Evolutionary conservation across 331 rosid species (phyloP).

Genomic region (Phaseolus coccineus): DNA sequence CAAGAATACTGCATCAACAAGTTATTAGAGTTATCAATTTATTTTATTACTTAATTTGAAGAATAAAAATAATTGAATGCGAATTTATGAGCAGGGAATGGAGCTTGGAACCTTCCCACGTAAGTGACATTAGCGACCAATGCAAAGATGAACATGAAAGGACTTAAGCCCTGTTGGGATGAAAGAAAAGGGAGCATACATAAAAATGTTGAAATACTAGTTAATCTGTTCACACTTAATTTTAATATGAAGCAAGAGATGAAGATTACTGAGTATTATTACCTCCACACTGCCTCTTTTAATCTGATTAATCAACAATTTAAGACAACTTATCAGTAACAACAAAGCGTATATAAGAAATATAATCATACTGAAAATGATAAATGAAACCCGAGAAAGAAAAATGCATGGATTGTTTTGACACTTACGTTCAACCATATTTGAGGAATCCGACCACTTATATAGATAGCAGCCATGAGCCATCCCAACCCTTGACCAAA

Average conservation of each 20-base stretch:
- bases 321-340: slow-evolving; percentile 4
- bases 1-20: slow-evolving; percentile 65
- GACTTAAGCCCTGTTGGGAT: slow-evolving; percentile 71
- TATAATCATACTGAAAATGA: neutral
- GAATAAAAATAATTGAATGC: neutral
- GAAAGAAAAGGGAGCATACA: slow-evolving; percentile 12
- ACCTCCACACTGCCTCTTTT: slow-evolving; percentile 92
- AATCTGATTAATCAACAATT: slow-evolving; percentile 56
- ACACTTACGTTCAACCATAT: slow-evolving; percentile 77
- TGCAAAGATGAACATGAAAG: slow-evolving; percentile 85
- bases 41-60: neutral
- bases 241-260: neutral
- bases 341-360: neutral
- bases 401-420: neutral
- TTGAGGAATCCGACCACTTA: slow-evolving; percentile 84
- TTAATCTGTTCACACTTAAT: neutral
- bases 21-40: neutral
- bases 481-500: slow-evolving; percentile 80
- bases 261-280: slow-evolving; percentile 27
- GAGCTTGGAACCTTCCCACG: slow-evolving; percentile 65
- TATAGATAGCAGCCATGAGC: slow-evolving; percentile 88
- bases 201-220: neutral
- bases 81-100: neutral
- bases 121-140: slow-evolving; percentile 75
- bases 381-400: neutral